Conservation (phyloP, 164 flowering plant genomes). For the Kalanchoe fedtschenkoi region DNA sequence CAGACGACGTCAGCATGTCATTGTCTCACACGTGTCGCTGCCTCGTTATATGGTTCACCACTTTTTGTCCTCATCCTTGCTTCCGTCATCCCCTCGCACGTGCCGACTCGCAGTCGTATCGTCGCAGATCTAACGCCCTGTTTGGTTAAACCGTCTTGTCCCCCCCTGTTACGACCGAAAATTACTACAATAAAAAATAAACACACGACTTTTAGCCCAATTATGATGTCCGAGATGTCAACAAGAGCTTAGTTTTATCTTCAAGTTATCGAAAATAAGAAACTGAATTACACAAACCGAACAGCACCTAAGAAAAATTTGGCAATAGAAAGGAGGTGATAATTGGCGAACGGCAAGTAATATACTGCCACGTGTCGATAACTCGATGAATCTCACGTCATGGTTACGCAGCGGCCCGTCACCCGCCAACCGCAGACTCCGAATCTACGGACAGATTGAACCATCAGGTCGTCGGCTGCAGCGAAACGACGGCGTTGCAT, state of each 20-base stretch:
- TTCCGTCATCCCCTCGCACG: conserved; percentile 2
- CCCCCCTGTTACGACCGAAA: not conserved
- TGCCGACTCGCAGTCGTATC: not conserved
- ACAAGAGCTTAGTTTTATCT: too few relatives aligned
- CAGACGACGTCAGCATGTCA: conserved; percentile 1
- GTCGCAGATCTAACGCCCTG: conserved; percentile 1
- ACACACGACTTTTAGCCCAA: too few relatives aligned
- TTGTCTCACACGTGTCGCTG: conserved; percentile 4
- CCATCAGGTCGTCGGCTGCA: not conserved
- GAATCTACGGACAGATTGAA: not conserved
- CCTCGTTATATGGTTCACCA: not conserved
- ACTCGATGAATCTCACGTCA: not conserved
- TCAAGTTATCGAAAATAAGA: too few relatives aligned
- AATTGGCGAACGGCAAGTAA: not conserved
- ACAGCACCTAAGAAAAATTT: not conserved
- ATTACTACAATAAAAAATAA: not conserved
- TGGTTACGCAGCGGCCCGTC: not conserved
- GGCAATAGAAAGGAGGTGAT: not conserved
- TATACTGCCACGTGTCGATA: not conserved
- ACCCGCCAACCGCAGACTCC: not conserved
- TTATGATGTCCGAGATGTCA: too few relatives aligned
- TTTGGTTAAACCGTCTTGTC: not conserved
- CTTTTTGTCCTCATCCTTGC: not conserved
- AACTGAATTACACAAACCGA: not conserved
- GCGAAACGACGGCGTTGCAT: not conserved